Evolutionary conservation across 345 rosid species (phyloP).

Genomic region (Eucalyptus brandiana): DNA sequence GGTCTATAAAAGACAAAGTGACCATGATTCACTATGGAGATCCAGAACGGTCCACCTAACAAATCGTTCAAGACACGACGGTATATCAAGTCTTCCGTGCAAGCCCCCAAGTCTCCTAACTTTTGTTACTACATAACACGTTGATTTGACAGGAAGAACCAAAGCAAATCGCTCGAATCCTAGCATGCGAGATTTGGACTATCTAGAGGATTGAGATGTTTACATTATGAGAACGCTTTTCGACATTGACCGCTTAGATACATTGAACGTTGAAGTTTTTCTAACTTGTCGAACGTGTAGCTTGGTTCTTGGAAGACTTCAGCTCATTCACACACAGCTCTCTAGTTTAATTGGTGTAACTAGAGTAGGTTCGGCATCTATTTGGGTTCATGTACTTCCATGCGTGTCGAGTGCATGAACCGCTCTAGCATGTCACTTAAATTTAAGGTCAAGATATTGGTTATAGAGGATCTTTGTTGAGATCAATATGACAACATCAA

Average conservation of each 20-base stretch:
- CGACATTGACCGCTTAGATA: background rate
- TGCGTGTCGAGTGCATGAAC: background rate
- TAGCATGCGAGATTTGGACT: background rate
- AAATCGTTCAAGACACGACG: background rate
- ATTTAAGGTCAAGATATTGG: background rate
- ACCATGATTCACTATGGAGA: background rate
- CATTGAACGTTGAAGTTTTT: background rate
- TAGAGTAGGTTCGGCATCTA: background rate
- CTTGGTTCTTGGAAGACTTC: background rate
- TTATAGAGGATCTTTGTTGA: background rate
- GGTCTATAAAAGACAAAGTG: background rate
- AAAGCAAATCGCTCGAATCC: background rate
- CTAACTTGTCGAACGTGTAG: background rate
- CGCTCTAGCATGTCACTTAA: too few relatives aligned
- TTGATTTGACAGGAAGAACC: background rate
- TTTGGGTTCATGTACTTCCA: background rate
- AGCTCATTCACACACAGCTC: background rate
- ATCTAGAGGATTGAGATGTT: background rate
- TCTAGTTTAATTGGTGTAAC: background rate
- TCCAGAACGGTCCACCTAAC: background rate
- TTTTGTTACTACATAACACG: background rate
- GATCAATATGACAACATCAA: background rate
- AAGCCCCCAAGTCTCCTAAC: background rate
- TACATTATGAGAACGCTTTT: background rate
- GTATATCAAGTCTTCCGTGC: background rate